These are phyloP conservation scores for Fraxinus dipetala DNA, from an alignment of 305 asterid species.

Conservation along the genomic window DNA sequence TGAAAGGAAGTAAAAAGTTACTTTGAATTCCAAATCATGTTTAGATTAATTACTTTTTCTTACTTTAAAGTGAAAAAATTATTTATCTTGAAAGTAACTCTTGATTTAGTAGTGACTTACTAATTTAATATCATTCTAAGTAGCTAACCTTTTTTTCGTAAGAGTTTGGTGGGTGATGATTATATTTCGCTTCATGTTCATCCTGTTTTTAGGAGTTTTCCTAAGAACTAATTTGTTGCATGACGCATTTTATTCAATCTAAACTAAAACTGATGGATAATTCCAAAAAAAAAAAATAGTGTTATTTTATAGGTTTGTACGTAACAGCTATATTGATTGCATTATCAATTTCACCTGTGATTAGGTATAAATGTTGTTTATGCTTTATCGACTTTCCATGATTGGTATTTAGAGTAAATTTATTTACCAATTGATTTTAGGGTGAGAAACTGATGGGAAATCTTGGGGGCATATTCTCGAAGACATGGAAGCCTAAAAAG, in stretches of 20 bases:
- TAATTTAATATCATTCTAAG: no score
- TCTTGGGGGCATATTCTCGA: constrained; percentile 89
- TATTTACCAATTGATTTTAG: constrained; percentile 38
- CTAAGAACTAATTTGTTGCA: neutral
- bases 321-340: neutral
- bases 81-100: neutral
- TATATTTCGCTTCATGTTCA: neutral
- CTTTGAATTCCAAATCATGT: neutral
- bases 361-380: neutral
- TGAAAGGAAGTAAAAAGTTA: neutral
- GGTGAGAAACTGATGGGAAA: constrained; percentile 95
- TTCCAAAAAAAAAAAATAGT: neutral
- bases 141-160: neutral
- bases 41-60: neutral
- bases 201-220: neutral
- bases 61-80: neutral
- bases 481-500: constrained; percentile 91
- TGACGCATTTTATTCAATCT: neutral
- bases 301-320: neutral
- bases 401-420: constrained; percentile 7
- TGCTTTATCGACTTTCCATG: neutral
- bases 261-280: neutral
- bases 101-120: neutral
- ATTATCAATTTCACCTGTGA: neutral
- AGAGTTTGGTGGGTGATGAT: neutral